Evolutionary conservation across 1,284 basidiomycete genomes (phyloP), one percentile per base, ranked within the genome.

Genomic region (Ustilago loliicola): DNA sequence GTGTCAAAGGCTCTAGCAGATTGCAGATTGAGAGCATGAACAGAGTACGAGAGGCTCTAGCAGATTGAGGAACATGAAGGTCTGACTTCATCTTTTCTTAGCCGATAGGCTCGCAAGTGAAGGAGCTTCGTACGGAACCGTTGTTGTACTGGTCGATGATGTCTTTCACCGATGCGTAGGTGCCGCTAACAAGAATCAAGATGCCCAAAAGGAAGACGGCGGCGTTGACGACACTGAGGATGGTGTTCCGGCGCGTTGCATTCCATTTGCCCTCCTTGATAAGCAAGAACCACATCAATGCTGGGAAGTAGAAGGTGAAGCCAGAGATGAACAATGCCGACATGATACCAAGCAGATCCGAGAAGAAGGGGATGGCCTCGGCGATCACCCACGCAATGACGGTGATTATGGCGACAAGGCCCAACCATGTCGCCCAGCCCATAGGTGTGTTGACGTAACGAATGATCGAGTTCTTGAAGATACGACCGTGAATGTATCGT

Each of bases 211-310:
- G 11, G 52, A 83, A 78, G 51, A 74, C 72, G 27, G 45, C 51
- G 0, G n/a, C 68, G 50, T 82, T 82, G 51, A 64, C 21, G 23
- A 78, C 15, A 27, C 76, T 72, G 42, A 79, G 66, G 19, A 77
- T 60, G 51, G 59, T 68, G 67, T 80, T 82, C 66, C 57, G 53
- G 40, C 74, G 58, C 1, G 54, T 70, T 8, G 61, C 66, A 54
- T 71, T 72, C 72, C 78, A 80, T 53, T 61, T 64, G 47, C 79
- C 79, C 54, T 80, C 72, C 62, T 81, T 79, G 61, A 74, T 69
- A 40, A 65, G 60, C 56, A 67, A 38, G 58, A 72, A 67, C 67
- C 57, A 82, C 88, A 81, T 84, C 94, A 94, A 90, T 40, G 63
- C 63, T 4, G 77, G 79, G 50, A 79, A 75, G 64, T 68, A 79